Base-by-base conservation (phyloP, 371 early-diverging fungal genomes). In the Apophysomyces variabilis region DNA sequence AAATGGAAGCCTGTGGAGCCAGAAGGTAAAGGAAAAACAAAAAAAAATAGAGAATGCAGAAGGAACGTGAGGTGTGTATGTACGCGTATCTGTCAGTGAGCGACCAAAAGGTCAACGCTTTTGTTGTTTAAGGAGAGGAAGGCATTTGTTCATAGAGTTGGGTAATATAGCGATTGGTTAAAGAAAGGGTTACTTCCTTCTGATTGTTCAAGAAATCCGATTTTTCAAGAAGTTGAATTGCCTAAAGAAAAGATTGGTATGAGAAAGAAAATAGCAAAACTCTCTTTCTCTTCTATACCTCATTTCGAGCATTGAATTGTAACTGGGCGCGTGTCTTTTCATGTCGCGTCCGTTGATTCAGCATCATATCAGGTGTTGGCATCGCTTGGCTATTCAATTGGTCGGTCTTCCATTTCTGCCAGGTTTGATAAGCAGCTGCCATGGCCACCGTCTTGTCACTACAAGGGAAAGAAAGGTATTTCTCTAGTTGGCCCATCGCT, bases 401-500 rank as follows among this genome's bases (percentile, higher is more conserved):
- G 16, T 77, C 70, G 16, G 66, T 61, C 59, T 74, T 79, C 79
- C 79, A 79, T 57, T 66, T 63, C 63, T 78, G 78, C 74, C 76
- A 78, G 36, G 76, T 70, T 36, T 79, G 76, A 64, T 79, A 82
- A 54, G 83, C 83, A 46, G 78, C 76, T 5, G 83, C 83, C 83
- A 82, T 79, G 12, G 76, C 83, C 37, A 82, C 75, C 6, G 72
- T 76, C 47, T 79, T 82, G 60, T 82, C 78, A 71, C 83, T 82
- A 66, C 37, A 61, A 16, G 37, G 38, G 46, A 60, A 47, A 50
- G 13, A 32, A 58, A 37, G 63, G 50, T 36, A 18, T 35, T 9
- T 35, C 9, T 26, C 32, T 3, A 26, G 32, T 26, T 26, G 3
- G 32, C 32, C 37, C 9, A 26, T 26, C 26, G 46, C 35, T 38